Evolutionary conservation across 129 eudicot genomes (phyloP), one percentile per base, ranked within the genome.

Genomic region (Silybum marianum): DNA sequence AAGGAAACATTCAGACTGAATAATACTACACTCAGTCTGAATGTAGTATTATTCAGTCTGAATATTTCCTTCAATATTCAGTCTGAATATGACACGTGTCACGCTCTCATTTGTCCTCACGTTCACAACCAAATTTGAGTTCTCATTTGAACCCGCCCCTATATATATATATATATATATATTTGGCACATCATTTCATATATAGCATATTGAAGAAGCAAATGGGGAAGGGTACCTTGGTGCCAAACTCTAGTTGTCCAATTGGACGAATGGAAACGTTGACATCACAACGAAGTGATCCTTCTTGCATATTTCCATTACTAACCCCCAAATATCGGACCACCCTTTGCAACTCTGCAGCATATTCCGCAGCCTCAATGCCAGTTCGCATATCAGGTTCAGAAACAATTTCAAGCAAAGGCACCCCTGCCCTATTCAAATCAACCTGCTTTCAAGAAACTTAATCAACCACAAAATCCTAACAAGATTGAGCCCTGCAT

Each of bases 351-450:
- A 95, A 32, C 84, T 95, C 99, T 25, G 99, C 94, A 75, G 92
- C 98, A 86, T 95, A 95, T 86, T 95, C 99, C 73, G 99, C 98
- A 80, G 98, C 99, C 87, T 95, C 97, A 71, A 91, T 85, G 44
- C 99, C 99, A 26, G 91, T 91, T 87, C 97, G 84, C 98, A 95
- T 91, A 84, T 95, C 99, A 62, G 99, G 99, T 86, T 95, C 99
- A 67, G 98, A 95, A 71, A 95, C 99, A 60, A 95, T 95, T 88
- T 95, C 99, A 83, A 95, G 92, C 85, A 95, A 85, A 24, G 99
- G 99, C 22, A 95, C 99, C 74, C 99, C 98, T 69, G 99, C 98
- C 74, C 99, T 87, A 65, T 95, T 95, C 88, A 95, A 88, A 86
- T 95, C 99, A 85, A 95, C 98, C 99, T 95, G 74, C 79, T 81